Conservation (phyloP, 169 alveolate species). For the Theileria equi region DNA sequence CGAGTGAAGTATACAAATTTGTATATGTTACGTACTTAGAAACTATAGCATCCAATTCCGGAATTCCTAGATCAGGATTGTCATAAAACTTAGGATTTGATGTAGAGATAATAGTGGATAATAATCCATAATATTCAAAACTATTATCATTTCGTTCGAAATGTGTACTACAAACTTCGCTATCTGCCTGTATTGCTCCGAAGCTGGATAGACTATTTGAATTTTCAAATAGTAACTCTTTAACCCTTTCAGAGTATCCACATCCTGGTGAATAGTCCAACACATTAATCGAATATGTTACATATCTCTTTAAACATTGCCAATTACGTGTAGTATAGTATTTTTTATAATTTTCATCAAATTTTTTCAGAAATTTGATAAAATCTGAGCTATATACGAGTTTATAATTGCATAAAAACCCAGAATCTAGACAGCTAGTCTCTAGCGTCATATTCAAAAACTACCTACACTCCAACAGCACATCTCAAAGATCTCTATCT, state of each 20-base stretch:
- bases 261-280: not conserved
- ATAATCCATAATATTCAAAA: not conserved
- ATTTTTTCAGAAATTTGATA: not conserved
- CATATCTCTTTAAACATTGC: not conserved
- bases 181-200: too few species aligned
- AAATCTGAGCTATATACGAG: too few species aligned
- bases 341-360: conserved; percentile 3
- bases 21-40: conserved; percentile 23
- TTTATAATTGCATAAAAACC: too few species aligned
- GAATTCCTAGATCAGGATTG: not conserved
- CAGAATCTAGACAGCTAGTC: too few species aligned
- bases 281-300: not conserved
- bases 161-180: too few species aligned
- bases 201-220: not conserved
- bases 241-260: not conserved
- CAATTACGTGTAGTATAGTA: conserved; percentile 2
- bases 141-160: not conserved
- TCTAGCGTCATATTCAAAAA: too few species aligned
- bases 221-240: not conserved
- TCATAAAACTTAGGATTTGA: not conserved
- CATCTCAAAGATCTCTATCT: too few species aligned
- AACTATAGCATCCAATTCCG: conserved; percentile 26
- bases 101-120: not conserved
- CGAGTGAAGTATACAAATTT: conserved; percentile 11
- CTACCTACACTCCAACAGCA: too few species aligned